phyloP scores from a whole-genome alignment of 768 basidiomycete species.

The Boletus patriciae region DNA sequence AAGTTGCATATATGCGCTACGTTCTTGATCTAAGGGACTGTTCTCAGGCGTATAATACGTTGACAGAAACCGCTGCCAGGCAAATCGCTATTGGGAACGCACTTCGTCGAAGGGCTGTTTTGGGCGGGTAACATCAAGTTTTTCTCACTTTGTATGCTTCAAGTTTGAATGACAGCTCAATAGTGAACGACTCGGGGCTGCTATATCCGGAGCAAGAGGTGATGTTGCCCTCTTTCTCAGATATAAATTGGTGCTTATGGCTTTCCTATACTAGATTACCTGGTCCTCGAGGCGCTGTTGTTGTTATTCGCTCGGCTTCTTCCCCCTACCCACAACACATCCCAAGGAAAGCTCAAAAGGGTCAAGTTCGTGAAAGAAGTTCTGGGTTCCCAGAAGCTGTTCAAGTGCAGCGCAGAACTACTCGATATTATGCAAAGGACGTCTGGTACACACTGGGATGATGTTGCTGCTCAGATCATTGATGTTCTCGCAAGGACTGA shows the following conservation, averaged over 20 bases:
- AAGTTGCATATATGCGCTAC: constrained; percentile 31
- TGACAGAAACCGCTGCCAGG: constrained; percentile 47
- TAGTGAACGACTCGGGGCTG: constrained; percentile 49
- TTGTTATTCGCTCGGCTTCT: constrained; percentile 57
- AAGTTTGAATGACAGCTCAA: neutral
- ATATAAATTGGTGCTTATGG: neutral
- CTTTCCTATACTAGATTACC: constrained; percentile 44
- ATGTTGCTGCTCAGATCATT: constrained; percentile 47
- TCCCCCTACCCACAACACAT: constrained; percentile 42
- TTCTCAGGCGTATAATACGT: constrained; percentile 50
- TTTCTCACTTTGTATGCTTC: neutral
- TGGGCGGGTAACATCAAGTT: constrained; percentile 48
- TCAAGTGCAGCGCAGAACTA: constrained; percentile 40
- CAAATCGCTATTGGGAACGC: constrained; percentile 44
- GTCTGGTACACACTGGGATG: constrained; percentile 51
- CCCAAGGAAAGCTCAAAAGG: constrained; percentile 39
- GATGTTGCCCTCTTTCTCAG: neutral
- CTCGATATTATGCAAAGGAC: constrained; percentile 43
- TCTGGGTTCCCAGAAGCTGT: constrained; percentile 41
- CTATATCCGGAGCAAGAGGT: constrained; percentile 52
- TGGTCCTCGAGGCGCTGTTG: constrained; percentile 56
- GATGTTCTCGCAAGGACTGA: constrained; percentile 47
- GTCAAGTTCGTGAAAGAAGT: constrained; percentile 52
- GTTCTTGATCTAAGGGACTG: constrained; percentile 14
- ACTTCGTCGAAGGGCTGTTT: constrained; percentile 42